Evolutionary conservation across 2,329 filamentous ascomycete genomes (phyloP).

Genomic region (Xylariaceae sp.): DNA sequence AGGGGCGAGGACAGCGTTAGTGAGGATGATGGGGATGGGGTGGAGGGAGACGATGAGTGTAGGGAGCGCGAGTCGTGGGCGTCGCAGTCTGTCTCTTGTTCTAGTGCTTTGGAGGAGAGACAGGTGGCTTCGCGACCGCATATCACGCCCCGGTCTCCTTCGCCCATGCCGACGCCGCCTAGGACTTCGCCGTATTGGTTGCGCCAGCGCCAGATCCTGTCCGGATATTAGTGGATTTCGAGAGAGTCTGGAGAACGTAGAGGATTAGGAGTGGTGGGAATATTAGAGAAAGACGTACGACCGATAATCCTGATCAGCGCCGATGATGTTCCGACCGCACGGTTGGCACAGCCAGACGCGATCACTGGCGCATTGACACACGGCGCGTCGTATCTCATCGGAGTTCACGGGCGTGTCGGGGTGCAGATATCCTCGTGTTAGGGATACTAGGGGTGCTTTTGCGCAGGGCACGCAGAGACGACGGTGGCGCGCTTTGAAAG

Average conservation of each 20-base stretch:
- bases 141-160: constrained; percentile 81
- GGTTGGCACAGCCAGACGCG: constrained; percentile 82
- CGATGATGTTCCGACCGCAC: constrained; percentile 69
- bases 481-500: constrained; percentile 71
- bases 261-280: not conserved
- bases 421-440: constrained; percentile 43
- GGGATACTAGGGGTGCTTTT: constrained; percentile 61
- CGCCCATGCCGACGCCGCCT: constrained; percentile 77
- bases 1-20: constrained; percentile 12
- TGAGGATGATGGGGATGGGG: constrained; percentile 13
- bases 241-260: not conserved
- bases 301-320: constrained; percentile 55
- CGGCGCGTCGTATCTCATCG: constrained; percentile 51
- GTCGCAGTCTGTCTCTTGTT: constrained; percentile 82
- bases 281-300: constrained; percentile 42
- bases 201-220: constrained; percentile 84
- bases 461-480: constrained; percentile 75
- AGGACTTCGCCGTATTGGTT: constrained; percentile 79
- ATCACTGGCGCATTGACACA: constrained; percentile 50
- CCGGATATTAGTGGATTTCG: constrained; percentile 5
- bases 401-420: constrained; percentile 46
- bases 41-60: constrained; percentile 15
- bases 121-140: constrained; percentile 78
- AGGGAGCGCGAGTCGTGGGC: constrained; percentile 64
- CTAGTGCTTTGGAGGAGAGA: constrained; percentile 70